Evolutionary conservation across 2,329 filamentous ascomycete species (phyloP), one percentile per base, ranked within the genome.

Genomic region (Lasiodiplodia gonubiensis): DNA sequence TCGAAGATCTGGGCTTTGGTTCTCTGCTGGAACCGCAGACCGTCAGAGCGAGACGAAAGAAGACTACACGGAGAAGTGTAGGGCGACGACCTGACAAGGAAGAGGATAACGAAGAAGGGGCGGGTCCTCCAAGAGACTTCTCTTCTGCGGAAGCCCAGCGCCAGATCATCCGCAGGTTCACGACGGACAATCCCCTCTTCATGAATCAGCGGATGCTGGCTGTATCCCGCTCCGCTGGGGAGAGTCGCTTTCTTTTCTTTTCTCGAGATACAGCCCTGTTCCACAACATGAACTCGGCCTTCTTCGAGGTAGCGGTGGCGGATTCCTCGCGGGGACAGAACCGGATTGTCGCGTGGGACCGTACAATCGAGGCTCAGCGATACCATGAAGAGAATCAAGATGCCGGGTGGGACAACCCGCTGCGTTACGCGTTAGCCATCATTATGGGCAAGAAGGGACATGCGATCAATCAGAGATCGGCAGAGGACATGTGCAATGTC

Each of bases 231-330:
- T 60, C 49, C 6, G 33, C 59, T 7, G n/a, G n/a, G 1, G 57
- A 65, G 42, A 70, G 21, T 21, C 55, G 69, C 42, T 70, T 69
- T 30, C 18, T 68, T 2, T 57, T 70, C 30, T 68, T 67, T 49
- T 67, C 68, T 5, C 42, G 48, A 37, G 69, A 70, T 23, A 67
- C 68, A 4, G 53, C 59, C 18, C 35, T 70, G 12, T 64, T 70
- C 37, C 59, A 67, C 21, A 48, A 21, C 2, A 64, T 53, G 30
- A 39, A 35, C 11, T 27, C 49, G 11, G 42, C 39, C 10, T 57
- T 66, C n/a, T 66, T 66, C 33, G 64, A 66, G 11, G 18, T 21
- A 5, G 12, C 27, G 3, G 25, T 33, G 18, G 14, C 42, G 42
- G 42, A 46, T 10, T 21, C 18, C 27, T 23, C 39, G 35, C 11